phyloP scores from a whole-genome alignment of 306 rosid genomes.

The Luffa acutangula region DNA sequence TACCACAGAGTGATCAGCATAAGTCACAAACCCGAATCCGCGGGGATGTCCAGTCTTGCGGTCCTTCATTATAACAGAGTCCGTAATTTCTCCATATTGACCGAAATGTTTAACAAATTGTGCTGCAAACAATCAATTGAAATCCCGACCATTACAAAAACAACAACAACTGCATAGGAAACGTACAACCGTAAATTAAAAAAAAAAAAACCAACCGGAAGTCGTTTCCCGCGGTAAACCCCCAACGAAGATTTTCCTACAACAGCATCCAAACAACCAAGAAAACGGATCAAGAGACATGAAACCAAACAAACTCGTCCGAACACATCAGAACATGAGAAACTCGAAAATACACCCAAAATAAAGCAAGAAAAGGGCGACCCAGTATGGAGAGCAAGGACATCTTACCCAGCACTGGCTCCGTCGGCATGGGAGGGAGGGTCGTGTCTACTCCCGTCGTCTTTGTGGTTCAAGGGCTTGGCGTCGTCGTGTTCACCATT shows the following conservation, averaged over 20 bases:
- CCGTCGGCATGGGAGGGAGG: conserved; percentile 75
- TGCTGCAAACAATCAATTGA: conserved; percentile 37
- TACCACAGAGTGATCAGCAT: conserved; percentile 72
- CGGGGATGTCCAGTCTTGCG: conserved; percentile 90
- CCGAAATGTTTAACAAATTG: conserved; percentile 83
- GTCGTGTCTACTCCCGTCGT: conserved; percentile 44
- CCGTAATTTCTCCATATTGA: conserved; percentile 72
- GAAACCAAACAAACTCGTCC: neutral
- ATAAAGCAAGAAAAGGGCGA: too few species aligned
- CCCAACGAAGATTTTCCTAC: conserved; percentile 95
- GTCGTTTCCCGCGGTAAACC: conserved; percentile 97
- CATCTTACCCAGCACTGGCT: conserved; percentile 82
- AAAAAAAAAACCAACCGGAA: conserved; percentile 49
- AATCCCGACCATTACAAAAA: neutral
- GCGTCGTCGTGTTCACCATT: conserved; percentile 45
- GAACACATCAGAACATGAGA: too few species aligned
- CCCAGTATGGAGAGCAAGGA: neutral
- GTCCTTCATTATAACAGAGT: conserved; percentile 93
- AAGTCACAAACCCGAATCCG: conserved; percentile 87
- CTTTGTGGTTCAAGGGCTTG: conserved; percentile 38
- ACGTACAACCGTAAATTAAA: too few species aligned
- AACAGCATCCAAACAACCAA: conserved; percentile 20
- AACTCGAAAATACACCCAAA: too few species aligned
- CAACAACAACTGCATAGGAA: neutral
- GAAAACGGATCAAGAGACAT: neutral